Base-by-base conservation (phyloP, 768 basidiomycete genomes). In the Lactifluus subvellereus region DNA sequence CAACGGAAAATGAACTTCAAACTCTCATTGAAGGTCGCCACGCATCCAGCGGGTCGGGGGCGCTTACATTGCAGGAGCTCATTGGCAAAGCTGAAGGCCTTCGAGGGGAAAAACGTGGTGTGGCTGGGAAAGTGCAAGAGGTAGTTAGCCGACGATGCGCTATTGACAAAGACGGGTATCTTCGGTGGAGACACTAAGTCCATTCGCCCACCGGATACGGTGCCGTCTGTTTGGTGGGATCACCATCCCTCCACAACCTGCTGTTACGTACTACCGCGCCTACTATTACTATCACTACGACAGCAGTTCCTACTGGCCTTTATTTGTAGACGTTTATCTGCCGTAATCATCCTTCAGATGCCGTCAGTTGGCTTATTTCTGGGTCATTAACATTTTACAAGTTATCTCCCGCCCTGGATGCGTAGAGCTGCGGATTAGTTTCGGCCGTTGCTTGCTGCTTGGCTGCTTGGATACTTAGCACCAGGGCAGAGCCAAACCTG, bases 51-150 rank as follows among this genome's bases (percentile, higher is more conserved):
- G 86, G 86, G 20, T 80, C 79, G 27, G 83, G 82, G 64, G 83
- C 83, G 20, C 68, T 89, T 32, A 86, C 80, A 8, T 71, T 82
- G 57, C 77, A 83, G 40, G 90, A 94, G 69, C 72, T 94, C 49
- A 69, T 91, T 6, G 74, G 78, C 30, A 79, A 79, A 70, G 85
- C 85, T 65, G 74, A 79, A 45, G 74, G 77, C 33, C 64, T 80
- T 53, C 78, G 79, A 35, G 70, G 75, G 65, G 77, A 81, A 33
- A 84, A 84, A 74, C 54, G 68, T 67, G 91, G 90, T 32, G 83
- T 91, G 2, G 77, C 74, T 69, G 86, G 86, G 69, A 97, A 94
- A 75, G 78, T 96, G 22, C 66, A 82, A 40, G 93, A 94, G 66
- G 84, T 97, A 52, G 80, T 89, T 13, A 70, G 77, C 60, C 85